A percentile compares a stretch with the other conserved stretches of the same genome.
Conservation (phyloP, 1,284 basidiomycete genomes). For the Lignosus rhinocerotis region DNA sequence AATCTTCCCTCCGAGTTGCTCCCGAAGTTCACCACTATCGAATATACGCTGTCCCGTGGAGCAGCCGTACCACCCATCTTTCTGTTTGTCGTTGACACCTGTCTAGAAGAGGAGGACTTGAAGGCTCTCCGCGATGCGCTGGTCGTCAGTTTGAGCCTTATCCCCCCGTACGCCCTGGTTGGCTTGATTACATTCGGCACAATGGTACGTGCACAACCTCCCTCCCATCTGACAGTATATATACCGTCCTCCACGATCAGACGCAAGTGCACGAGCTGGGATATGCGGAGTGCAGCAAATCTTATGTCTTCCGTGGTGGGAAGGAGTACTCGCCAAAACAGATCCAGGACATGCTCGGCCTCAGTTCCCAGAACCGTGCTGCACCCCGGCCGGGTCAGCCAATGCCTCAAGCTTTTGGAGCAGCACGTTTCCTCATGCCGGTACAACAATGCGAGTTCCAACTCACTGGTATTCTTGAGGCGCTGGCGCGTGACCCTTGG, state of each 20-base stretch:
- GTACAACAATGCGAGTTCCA: conserved; percentile 96
- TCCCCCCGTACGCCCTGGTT: conserved; percentile 93
- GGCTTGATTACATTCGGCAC: conserved; percentile 96
- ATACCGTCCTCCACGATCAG: conserved; percentile 40
- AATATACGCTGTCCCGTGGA: conserved; percentile 93
- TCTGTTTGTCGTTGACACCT: conserved; percentile 97
- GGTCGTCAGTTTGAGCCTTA: conserved; percentile 89
- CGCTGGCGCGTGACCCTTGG: conserved; percentile 93
- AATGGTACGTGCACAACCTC: conserved; percentile 64
- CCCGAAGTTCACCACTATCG: conserved; percentile 99
- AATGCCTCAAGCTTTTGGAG: conserved; percentile 83
- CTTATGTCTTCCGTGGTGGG: conserved; percentile 98
- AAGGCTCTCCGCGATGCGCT: conserved; percentile 93
- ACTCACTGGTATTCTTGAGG: conserved; percentile 91
- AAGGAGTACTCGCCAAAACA: conserved; percentile 98
- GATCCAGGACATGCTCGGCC: conserved; percentile 97
- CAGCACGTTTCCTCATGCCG: conserved; percentile 92
- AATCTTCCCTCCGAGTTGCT: conserved; percentile 95
- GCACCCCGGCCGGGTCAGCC: conserved; percentile 86
- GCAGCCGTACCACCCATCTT: conserved; percentile 95
- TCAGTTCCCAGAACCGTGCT: conserved; percentile 75
- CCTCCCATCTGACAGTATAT: not conserved
- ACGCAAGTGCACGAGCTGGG: conserved; percentile 99
- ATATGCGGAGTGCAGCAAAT: conserved; percentile 95
- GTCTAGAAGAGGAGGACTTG: conserved; percentile 94